phyloP scores from a whole-genome alignment of 2,329 filamentous ascomycete genomes.

The Talaromyces piceae region DNA sequence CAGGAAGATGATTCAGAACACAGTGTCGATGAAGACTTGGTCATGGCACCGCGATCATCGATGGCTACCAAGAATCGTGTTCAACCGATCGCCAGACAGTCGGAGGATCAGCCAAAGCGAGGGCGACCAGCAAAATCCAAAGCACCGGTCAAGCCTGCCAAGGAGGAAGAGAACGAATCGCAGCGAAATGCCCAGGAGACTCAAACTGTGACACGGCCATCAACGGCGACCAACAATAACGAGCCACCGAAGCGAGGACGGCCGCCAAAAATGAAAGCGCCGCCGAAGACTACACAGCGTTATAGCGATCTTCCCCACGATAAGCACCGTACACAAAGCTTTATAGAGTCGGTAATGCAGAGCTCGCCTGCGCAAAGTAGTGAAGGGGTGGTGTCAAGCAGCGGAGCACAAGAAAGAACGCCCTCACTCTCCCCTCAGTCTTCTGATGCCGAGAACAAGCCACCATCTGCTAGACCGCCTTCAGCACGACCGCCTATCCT shows the following conservation, averaged over 20 bases:
- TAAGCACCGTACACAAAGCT: conserved; percentile 25
- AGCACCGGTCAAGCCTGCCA: conserved; percentile 26
- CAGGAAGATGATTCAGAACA: background rate
- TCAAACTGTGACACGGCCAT: background rate
- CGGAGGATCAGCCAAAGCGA: conserved; percentile 3
- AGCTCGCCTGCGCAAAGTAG: conserved; percentile 10
- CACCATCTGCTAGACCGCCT: conserved; percentile 58
- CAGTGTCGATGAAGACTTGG: background rate
- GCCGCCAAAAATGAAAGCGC: conserved; percentile 18
- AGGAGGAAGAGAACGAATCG: background rate
- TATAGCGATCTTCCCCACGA: conserved; percentile 33
- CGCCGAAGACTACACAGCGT: conserved; percentile 29
- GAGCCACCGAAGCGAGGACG: conserved; percentile 2
- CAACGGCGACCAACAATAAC: background rate
- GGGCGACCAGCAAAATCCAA: conserved; percentile 13
- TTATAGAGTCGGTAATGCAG: conserved; percentile 20
- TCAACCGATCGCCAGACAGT: background rate
- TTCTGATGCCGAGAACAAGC: conserved; percentile 73
- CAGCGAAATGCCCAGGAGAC: background rate
- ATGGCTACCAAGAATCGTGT: background rate
- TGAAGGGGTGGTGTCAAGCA: conserved; percentile 7
- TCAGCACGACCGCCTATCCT: conserved; percentile 34
- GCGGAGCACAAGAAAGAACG: conserved; percentile 33
- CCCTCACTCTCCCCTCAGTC: conserved; percentile 65
- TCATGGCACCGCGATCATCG: background rate